Percentiles rank a stretch among this genome's conserved stretches.
Evolutionary conservation across 116 monocot species (phyloP).

Genomic region (Cymodocea nodosa): DNA sequence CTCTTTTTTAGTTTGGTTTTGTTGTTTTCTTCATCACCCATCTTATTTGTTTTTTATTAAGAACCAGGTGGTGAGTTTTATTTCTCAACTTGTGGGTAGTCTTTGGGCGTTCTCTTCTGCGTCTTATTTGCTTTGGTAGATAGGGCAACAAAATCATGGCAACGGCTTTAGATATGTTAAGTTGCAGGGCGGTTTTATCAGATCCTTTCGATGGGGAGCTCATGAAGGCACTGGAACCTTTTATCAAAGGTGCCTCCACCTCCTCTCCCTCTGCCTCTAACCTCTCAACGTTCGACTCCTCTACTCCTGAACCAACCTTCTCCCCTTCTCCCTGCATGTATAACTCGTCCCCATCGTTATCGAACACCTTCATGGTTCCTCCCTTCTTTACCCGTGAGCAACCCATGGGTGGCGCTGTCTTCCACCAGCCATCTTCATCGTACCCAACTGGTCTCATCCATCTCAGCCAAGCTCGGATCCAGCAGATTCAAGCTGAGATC

Average conservation of each 20-base stretch:
- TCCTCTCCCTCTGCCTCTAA: background rate
- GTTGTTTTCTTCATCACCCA: background rate
- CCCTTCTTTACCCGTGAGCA: conserved; percentile 2
- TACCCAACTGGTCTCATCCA: conserved; percentile 23
- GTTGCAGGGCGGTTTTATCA: conserved; percentile 18
- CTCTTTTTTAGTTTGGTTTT: background rate
- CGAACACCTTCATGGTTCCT: background rate
- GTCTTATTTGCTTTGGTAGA: background rate
- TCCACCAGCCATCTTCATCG: background rate
- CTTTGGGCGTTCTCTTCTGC: background rate
- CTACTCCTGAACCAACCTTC: background rate
- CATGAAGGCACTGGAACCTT: conserved; percentile 75
- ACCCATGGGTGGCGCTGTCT: background rate
- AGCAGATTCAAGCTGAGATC: conserved; percentile 52
- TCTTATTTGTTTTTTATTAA: conserved; percentile 29
- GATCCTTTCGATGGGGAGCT: conserved; percentile 40
- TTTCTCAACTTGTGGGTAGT: background rate
- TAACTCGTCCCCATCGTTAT: too few relatives aligned
- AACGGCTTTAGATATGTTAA: conserved; percentile 58
- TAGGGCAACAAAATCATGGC: conserved; percentile 26
- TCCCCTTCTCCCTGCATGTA: background rate
- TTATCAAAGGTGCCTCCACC: conserved; percentile 56
- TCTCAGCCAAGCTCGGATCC: conserved; percentile 50
- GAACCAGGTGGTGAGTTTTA: conserved; percentile 19
- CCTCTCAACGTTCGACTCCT: conserved; percentile 7